phyloP scores from a whole-genome alignment of 176 grass and related monocot genomes.

The Poa pratensis region DNA sequence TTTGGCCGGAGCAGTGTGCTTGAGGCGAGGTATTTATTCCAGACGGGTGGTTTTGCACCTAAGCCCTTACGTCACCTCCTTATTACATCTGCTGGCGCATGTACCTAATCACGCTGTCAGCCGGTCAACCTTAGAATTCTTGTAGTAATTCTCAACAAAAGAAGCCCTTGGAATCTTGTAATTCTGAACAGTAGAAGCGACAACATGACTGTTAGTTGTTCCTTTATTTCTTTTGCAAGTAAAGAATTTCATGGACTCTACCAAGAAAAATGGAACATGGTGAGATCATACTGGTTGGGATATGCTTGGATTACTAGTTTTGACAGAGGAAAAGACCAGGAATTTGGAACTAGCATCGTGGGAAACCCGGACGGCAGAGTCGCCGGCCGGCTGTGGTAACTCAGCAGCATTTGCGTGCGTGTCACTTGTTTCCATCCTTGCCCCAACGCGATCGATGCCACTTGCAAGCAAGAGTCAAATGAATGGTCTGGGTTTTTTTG shows the following conservation, averaged over 20 bases:
- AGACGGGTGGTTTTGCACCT: not conserved
- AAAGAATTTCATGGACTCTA: not conserved
- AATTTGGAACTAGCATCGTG: not conserved
- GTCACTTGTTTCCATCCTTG: not conserved
- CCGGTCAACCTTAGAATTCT: not conserved
- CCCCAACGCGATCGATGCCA: not conserved
- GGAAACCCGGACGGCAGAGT: not conserved
- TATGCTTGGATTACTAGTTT: too few species aligned
- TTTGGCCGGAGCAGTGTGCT: slow-evolving; percentile 5
- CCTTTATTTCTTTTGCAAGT: not conserved
- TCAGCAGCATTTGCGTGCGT: not conserved
- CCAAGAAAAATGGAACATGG: not conserved
- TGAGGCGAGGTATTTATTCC: not conserved
- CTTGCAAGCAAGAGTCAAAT: not conserved
- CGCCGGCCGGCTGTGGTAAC: not conserved
- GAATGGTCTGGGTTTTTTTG: too few species aligned
- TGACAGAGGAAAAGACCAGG: too few species aligned
- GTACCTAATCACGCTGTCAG: too few species aligned
- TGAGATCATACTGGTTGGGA: not conserved
- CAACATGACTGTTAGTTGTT: not conserved
- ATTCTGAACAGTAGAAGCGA: too few species aligned
- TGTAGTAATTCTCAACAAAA: too few species aligned
- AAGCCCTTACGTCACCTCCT: not conserved
- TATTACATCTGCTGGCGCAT: too few species aligned
- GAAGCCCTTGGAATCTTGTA: too few species aligned